Evolutionary conservation across 805 yeast species (phyloP), one percentile per base, ranked within the genome.

Genomic region (Kluyveromyces nonfermentans): DNA sequence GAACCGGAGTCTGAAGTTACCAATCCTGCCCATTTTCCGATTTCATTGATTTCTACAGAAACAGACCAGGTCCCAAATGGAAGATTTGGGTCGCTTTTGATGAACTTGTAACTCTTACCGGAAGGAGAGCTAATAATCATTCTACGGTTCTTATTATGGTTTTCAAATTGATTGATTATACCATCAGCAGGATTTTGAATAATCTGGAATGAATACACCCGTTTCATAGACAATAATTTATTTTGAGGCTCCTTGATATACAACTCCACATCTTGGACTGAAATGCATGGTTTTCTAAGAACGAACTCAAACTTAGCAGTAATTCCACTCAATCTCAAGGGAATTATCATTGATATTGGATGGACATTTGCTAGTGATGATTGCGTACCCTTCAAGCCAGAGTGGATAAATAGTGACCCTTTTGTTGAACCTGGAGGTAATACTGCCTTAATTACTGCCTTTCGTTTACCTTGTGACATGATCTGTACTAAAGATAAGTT

Each of bases 231-330:
- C 39, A 93, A 63, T 46, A 74, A 70, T 51, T 73, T 75, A 48
- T 81, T 75, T 60, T 90, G 97, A 1, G 98, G 98, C 50, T 83
- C 86, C 43, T 77, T 72, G 45, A 93, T 75, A 62, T 90, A 93
- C 39, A 87, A 62, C 59, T 90, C 98, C 48, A 80, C 77, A 36
- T 72, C 71, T 55, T 75, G 78, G 22, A 82, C 74, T 47, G 75
- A 79, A 15, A 83, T 80, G 0, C 90, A 78, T 1, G 93, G 87
- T 51, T 75, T 80, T 42, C 86, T 67, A 16, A 78, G 77, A 15
- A 85, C 85, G 60, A 87, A 84, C 48, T 79, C 79, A 40, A 79
- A 72, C 10, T 76, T 73, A 53, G 75, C 79, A 37, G 70, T 62
- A 8, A 48, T 62, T 6, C 96, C 95, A 22, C 67, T 66, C 56